Evolutionary conservation across 1,284 basidiomycete species (phyloP), one percentile per base, ranked within the genome.

Genomic region (Boletellus deceptivus): DNA sequence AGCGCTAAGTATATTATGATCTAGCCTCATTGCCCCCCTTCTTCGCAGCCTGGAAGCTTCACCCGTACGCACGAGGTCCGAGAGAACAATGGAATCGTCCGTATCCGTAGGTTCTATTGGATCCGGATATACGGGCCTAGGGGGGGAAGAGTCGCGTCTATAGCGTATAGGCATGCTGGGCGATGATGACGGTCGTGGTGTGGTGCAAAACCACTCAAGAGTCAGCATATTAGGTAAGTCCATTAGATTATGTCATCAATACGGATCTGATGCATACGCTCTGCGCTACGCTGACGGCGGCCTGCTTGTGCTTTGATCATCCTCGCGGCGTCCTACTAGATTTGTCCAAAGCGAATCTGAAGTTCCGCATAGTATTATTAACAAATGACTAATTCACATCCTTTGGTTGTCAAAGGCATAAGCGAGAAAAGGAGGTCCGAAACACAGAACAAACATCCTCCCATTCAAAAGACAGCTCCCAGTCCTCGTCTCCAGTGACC

Each of bases 31-130:
- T 45, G 86, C 86, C 20, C 86, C 86, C 58, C 86, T 70, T 50
- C 86, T 72, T n/a, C 86, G 76, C 35, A 89, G 67, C 7, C 86
- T 73, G 16, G 86, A 88, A 0, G 83, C 82, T 62, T 89, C 86
- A 11, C 81, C 86, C 1, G 82, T 81, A 45, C 80, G 76, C 8
- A 88, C 74, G 43, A 88, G 75, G 64, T 88, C 85, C 3, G 83
- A 84, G 49, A 89, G 76, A 20, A 86, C 76, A 49, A 89, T 82
- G 25, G 81, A 77, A 61, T 83, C 82, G 60, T 88, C 85, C 2
- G 72, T 75, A 56, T 86, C 80, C 35, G 67, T 62, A 6, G 57
- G 67, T 16, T 70, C 57, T n/a, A 63, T 39, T 18, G 37, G 31
- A 14, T 65, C 68, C 43, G 54, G 49, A 22, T 49, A 48, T 18